Conservation (phyloP, 495 filamentous ascomycete genomes). For the Melanomma pulvis-pyrius region DNA sequence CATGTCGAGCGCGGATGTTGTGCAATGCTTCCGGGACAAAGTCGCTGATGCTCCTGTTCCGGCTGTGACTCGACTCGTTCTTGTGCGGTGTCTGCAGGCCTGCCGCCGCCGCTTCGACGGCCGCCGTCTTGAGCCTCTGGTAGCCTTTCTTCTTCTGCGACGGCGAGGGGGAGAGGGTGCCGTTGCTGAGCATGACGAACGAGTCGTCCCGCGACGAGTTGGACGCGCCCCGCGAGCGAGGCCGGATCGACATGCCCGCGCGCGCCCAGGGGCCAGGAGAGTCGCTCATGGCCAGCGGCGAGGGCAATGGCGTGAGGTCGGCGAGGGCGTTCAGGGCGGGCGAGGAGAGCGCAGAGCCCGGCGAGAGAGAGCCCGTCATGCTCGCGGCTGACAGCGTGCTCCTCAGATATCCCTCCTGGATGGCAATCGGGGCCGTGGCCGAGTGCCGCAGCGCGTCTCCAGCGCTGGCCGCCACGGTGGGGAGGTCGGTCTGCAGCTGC, state of each 20-base stretch:
- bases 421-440: constrained; percentile 38
- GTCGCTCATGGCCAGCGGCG: constrained; percentile 72
- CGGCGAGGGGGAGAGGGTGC: constrained; percentile 33
- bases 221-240: constrained; percentile 48
- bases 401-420: constrained; percentile 33
- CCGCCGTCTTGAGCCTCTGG: constrained; percentile 36
- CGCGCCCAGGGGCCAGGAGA: constrained; percentile 74
- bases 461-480: constrained; percentile 25
- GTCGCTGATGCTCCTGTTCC: constrained; percentile 86
- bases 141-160: constrained; percentile 41
- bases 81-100: constrained; percentile 45
- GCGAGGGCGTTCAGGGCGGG: constrained; percentile 80
- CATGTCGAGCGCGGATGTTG: constrained; percentile 66
- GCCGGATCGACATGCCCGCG: constrained; percentile 42
- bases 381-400: constrained; percentile 41
- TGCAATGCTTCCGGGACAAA: constrained; percentile 73
- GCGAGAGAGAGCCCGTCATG: constrained; percentile 57
- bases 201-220: constrained; percentile 35
- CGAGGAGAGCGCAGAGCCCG: constrained; percentile 62
- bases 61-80: constrained; percentile 50
- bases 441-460: constrained; percentile 22
- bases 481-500: constrained; percentile 39
- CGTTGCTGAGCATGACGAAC: constrained; percentile 30
- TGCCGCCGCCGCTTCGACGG: constrained; percentile 43
- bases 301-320: constrained; percentile 91